Evolutionary conservation across 805 yeast genomes (phyloP).

Genomic region (Kodamaea kaohsiungensis): DNA sequence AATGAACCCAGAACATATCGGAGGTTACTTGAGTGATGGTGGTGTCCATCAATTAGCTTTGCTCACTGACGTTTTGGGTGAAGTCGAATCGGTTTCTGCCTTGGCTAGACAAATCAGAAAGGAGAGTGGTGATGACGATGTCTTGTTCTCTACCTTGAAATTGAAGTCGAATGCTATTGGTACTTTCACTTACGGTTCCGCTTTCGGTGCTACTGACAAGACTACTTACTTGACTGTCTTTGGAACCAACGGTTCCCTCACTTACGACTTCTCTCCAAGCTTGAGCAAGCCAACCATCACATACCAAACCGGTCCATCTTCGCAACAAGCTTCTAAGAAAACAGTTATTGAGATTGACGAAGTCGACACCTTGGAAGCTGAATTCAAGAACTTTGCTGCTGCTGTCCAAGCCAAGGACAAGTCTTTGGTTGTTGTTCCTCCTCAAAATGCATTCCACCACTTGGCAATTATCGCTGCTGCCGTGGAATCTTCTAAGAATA

Average conservation of each 20-base stretch:
- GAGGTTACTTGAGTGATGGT: conserved; percentile 91
- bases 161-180: conserved; percentile 70
- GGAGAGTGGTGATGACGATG: conserved; percentile 80
- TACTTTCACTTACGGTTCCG: conserved; percentile 83
- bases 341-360: conserved; percentile 41
- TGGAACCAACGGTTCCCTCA: conserved; percentile 78
- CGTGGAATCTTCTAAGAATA: conserved; percentile 60
- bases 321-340: conserved; percentile 54
- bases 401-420: conserved; percentile 69
- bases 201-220: conserved; percentile 81
- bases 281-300: conserved; percentile 39
- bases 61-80: conserved; percentile 79
- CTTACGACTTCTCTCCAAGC: conserved; percentile 62
- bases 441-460: conserved; percentile 86
- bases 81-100: conserved; percentile 69
- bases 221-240: conserved; percentile 64
- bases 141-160: conserved; percentile 68
- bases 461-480: conserved; percentile 88
- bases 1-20: conserved; percentile 85
- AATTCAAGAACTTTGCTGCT: conserved; percentile 50
- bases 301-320: conserved; percentile 28
- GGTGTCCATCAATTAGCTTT: conserved; percentile 95
- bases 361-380: conserved; percentile 45
- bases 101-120: conserved; percentile 74
- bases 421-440: conserved; percentile 55